Evolutionary conservation across 257 asterid genomes (phyloP), one percentile per base, ranked within the genome.

Genomic region (Schizonepeta tenuifolia): DNA sequence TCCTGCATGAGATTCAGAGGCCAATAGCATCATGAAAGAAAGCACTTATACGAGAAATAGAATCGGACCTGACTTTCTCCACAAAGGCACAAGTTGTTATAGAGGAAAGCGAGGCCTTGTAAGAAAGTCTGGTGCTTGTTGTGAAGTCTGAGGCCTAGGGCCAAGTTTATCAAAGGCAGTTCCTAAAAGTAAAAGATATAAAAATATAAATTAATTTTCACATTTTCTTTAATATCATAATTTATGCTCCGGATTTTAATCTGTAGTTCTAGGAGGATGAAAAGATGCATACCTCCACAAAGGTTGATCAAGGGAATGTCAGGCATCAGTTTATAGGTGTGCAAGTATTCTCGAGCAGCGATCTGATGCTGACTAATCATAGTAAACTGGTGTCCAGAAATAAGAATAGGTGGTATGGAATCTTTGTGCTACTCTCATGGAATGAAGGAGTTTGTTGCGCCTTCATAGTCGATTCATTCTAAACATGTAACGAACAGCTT

Each of bases 101-200:
- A 77, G 38, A 92, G 89, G 77, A 92, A 92, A 14, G 98, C 81
- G 66, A 92, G 81, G 61, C 97, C 98, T 78, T 92, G 97, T 49
- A 85, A 69, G 57, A 92, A 46, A 41, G 91, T 72, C 72, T 92
- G 97, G 73, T 92, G 98, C 83, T 92, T 92, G 86, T 87, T 92
- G 61, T 88, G 86, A 72, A 92, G 91, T 77, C 98, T 78, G 73
- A 72, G 80, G 77, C 92, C 96, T 38, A 90, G 86, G 70, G 94
- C 88, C 79, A 92, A 83, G 77, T 92, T 92, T 72, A 92, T 86
- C 80, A 92, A 79, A 60, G 97, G 97, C 86, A 40, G 95, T 88
- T 78, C 96, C 96, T 88, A 57, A 31, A 71, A 60, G 47, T 88
- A 57, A 31, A 71, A 60, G 47, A 36, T 5, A n/a, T 21, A 2